phyloP scores from a whole-genome alignment of 108 stramenopile genomes.

The Ochromonas danica region DNA sequence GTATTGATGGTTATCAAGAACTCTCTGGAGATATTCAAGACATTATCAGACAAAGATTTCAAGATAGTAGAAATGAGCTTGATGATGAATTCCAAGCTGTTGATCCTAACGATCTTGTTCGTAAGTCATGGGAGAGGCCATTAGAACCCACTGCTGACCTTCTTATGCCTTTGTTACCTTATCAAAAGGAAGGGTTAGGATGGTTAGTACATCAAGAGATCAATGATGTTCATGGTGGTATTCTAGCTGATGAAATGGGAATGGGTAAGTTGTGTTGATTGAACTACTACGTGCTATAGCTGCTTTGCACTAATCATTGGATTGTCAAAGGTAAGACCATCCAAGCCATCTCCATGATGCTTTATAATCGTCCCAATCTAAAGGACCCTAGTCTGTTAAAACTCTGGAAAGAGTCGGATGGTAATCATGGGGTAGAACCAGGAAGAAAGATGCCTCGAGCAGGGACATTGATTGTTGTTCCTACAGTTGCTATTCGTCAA shows the following conservation, averaged over 20 bases:
- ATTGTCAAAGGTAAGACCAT: slow-evolving; percentile 68
- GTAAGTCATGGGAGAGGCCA: slow-evolving; percentile 70
- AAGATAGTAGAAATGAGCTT: slow-evolving; percentile 48
- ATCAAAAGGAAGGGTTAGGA: slow-evolving; percentile 86
- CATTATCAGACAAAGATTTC: slow-evolving; percentile 19
- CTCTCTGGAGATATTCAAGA: slow-evolving; percentile 20
- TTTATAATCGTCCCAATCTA: slow-evolving; percentile 70
- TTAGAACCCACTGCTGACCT: slow-evolving; percentile 69
- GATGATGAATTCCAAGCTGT: slow-evolving; percentile 45
- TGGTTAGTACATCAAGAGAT: slow-evolving; percentile 88
- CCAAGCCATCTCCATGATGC: slow-evolving; percentile 85
- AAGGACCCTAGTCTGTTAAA: slow-evolving; percentile 49
- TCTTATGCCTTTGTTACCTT: slow-evolving; percentile 77
- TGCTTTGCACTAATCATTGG: background rate
- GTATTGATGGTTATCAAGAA: slow-evolving; percentile 29
- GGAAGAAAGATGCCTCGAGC: slow-evolving; percentile 40
- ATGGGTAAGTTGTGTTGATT: slow-evolving; percentile 34
- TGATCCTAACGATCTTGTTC: slow-evolving; percentile 83
- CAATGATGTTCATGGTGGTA: slow-evolving; percentile 63
- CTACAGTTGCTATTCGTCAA: slow-evolving; percentile 88
- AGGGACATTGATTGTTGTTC: slow-evolving; percentile 89
- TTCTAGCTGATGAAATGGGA: slow-evolving; percentile 83
- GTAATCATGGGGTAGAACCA: slow-evolving; percentile 53
- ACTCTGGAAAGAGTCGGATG: slow-evolving; percentile 64
- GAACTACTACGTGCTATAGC: background rate